phyloP scores from a whole-genome alignment of 108 stramenopile species.

The Mediolabrus comicus region DNA sequence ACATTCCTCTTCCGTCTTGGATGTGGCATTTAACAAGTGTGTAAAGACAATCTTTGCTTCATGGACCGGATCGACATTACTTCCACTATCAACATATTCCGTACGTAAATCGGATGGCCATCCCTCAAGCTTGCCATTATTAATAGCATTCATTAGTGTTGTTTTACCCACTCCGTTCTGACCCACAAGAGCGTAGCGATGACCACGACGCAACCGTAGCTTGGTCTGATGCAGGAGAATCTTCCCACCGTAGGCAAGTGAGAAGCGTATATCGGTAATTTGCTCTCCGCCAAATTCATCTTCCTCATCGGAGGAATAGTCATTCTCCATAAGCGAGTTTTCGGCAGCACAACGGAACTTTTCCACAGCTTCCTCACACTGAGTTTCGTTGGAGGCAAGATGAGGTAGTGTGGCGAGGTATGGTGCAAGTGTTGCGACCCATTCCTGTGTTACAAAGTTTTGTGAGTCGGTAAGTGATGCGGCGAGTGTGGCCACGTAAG shows the following conservation, averaged over 20 bases:
- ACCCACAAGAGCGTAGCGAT: conserved; percentile 95
- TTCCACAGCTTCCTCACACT: conserved; percentile 39
- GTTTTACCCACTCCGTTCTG: conserved; percentile 97
- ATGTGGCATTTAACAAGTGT: conserved; percentile 52
- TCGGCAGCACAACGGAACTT: conserved; percentile 57
- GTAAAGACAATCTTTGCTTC: conserved; percentile 73
- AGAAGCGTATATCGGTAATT: conserved; percentile 91
- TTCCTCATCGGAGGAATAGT: conserved; percentile 77
- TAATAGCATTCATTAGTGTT: conserved; percentile 97
- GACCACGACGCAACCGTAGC: conserved; percentile 91
- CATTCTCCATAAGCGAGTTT: conserved; percentile 51
- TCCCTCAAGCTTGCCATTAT: conserved; percentile 96
- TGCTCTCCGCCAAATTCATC: conserved; percentile 90
- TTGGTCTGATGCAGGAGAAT: conserved; percentile 96
- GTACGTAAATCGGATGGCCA: conserved; percentile 90
- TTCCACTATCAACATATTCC: conserved; percentile 93
- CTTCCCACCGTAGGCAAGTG: conserved; percentile 97
- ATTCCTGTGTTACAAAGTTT: conserved; percentile 51
- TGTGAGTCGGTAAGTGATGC: conserved; percentile 55
- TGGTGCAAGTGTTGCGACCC: conserved; percentile 65
- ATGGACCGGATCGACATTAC: conserved; percentile 90
- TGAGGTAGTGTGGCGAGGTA: conserved; percentile 50
- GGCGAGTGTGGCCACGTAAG: conserved; percentile 81
- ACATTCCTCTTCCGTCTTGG: conserved; percentile 69
- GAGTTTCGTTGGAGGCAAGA: background rate